These are phyloP conservation scores for Elasticomyces elasticus DNA, from an alignment of 495 filamentous ascomycete genomes.

Conservation along the genomic window DNA sequence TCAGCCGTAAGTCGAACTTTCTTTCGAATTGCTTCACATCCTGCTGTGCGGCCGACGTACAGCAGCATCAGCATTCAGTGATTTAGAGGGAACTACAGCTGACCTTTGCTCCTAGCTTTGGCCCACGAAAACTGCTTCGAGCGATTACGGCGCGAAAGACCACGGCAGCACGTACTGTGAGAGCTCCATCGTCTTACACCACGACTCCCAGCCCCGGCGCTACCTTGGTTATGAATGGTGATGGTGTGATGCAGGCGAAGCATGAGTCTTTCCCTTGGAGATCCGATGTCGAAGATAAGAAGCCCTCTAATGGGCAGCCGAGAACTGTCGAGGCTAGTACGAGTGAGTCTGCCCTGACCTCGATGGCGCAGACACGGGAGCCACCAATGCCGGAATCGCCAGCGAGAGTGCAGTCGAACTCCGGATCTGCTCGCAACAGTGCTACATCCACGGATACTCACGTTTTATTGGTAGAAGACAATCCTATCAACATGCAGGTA, in stretches of 20 bases:
- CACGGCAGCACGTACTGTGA: not conserved
- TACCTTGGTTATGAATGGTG: not conserved
- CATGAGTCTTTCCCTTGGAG: not conserved
- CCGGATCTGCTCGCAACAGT: not conserved
- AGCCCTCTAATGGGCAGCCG: no score
- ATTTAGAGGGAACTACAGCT: not conserved
- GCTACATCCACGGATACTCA: not conserved
- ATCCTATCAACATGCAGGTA: constrained; percentile 9
- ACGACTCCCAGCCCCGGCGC: not conserved
- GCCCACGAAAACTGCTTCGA: constrained; percentile 3
- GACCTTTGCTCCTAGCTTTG: not conserved
- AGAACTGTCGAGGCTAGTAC: no score
- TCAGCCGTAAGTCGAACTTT: not conserved
- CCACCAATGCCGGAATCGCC: not conserved
- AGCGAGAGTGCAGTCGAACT: no score
- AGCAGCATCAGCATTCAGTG: not conserved
- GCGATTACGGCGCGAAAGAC: not conserved
- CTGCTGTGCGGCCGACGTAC: not conserved
- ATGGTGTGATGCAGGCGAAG: not conserved
- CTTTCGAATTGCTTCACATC: not conserved
- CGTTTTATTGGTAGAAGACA: constrained; percentile 7
- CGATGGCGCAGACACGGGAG: no score
- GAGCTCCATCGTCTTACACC: not conserved
- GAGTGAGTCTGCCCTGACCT: no score
- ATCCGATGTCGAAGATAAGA: not conserved